Evolutionary conservation across 2,329 filamentous ascomycete species (phyloP).

Genomic region (Pseudopyricularia cyperi): DNA sequence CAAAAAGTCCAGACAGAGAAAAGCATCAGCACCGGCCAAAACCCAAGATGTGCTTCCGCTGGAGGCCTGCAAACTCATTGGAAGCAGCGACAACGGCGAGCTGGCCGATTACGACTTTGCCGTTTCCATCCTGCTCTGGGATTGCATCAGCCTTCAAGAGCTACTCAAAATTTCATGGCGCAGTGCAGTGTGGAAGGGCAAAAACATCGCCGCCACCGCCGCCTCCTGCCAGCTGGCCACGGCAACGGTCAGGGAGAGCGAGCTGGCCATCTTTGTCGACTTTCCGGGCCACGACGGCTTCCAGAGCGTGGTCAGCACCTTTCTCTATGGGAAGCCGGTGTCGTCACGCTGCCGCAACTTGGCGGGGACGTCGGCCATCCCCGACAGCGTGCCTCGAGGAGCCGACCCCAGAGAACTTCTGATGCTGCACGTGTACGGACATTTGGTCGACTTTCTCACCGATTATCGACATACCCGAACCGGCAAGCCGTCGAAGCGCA

Average conservation of each 20-base stretch:
- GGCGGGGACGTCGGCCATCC: too few species aligned
- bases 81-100: not conserved
- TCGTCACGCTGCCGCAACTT: not conserved
- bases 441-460: conserved; percentile 8
- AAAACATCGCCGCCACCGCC: not conserved
- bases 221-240: not conserved
- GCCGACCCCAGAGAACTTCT: not conserved
- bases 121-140: not conserved
- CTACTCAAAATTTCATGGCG: not conserved
- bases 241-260: not conserved
- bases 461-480: conserved; percentile 30
- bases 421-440: not conserved
- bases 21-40: too few species aligned
- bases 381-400: too few species aligned
- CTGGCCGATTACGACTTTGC: not conserved
- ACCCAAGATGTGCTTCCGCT: not conserved
- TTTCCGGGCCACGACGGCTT: not conserved
- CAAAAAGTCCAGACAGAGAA: not conserved
- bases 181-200: too few species aligned
- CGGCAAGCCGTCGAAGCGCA: conserved; percentile 31
- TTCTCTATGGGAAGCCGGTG: not conserved
- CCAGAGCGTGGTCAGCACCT: not conserved
- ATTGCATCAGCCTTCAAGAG: not conserved
- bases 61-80: not conserved
- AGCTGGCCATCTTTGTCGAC: not conserved